Base-by-base conservation (phyloP, 2,329 filamentous ascomycete genomes). In the Daldinia eschscholtzii region DNA sequence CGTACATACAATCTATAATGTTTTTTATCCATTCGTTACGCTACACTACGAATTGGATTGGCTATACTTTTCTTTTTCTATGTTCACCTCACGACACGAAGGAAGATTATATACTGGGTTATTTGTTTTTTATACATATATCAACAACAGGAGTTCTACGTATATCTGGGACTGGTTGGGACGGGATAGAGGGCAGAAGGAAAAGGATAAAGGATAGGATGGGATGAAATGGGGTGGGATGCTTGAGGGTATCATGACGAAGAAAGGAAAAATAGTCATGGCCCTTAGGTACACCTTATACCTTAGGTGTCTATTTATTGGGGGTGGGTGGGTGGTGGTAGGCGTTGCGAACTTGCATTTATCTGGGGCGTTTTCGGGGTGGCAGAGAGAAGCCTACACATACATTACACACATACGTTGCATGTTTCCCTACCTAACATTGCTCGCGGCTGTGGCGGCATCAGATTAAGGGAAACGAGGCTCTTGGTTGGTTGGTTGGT, bases 371-470 rank as follows among this genome's bases (percentile, higher is more conserved):
- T 52, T 52, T 50, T 52, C 15, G 26, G 46, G 26, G 26, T 6
- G 13, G 46, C 20, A 52, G 46, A 30, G 30, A 33, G 30, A 6
- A 33, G 30, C 33, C 2, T 35, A 35, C 7, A 9, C 20, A 35
- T 10, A 35, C 7, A 35, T 35, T 9, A 35, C 23, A 28, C 12
- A 42, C n/a, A 18, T 20, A 9, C 2, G 33, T 7, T 7, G 20
- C 41, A 39, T 39, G 13, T 15, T 48, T 2, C 20, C 33, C 33
- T 35, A 9, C 30, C 3, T 33, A 33, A 7, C 10, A 35, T 35
- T 46, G 15, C 15, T 52, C 46, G 46, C 26, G 46, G 46, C 15
- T 52, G 6, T 33, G 15, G 46, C 46, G 46, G 46, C 46, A 52
- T 33, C 46, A 26, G 46, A 10, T 33, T 33, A 33, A 52, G 26